These are phyloP conservation scores for Coriaria nepalensis DNA, from an alignment of 306 rosid species.

Conservation along the genomic window DNA sequence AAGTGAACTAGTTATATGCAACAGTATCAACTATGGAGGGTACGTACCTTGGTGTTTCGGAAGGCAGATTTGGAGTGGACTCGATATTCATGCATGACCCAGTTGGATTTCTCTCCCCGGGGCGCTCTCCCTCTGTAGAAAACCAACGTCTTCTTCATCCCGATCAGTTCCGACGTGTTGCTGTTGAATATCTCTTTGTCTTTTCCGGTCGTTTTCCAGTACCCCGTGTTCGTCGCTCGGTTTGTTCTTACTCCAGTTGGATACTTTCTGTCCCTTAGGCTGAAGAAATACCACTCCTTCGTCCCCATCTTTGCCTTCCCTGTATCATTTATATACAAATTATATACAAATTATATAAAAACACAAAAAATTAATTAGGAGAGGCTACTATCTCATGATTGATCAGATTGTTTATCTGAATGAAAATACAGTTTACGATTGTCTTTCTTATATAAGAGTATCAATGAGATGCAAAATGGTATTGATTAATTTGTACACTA, in stretches of 20 bases:
- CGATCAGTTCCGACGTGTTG: slow-evolving; percentile 31
- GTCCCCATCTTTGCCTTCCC: slow-evolving; percentile 67
- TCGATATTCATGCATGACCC: slow-evolving; percentile 72
- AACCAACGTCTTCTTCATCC: slow-evolving; percentile 65
- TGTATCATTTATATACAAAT: slow-evolving; percentile 3
- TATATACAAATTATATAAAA: too few relatives aligned
- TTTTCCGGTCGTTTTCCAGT: slow-evolving; percentile 69
- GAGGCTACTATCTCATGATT: too few relatives aligned
- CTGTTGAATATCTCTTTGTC: slow-evolving; percentile 56
- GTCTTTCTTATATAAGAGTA: too few relatives aligned
- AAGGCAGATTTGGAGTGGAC: slow-evolving; percentile 58
- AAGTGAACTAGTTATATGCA: too few relatives aligned
- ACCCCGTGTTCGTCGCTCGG: slow-evolving; percentile 63
- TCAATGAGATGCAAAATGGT: too few relatives aligned
- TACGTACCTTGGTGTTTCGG: slow-evolving; percentile 41
- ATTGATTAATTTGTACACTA: too few relatives aligned
- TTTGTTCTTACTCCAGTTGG: slow-evolving; percentile 60
- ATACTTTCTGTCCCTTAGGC: slow-evolving; percentile 50
- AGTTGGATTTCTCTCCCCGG: slow-evolving; percentile 53
- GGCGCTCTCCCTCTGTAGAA: slow-evolving; percentile 61
- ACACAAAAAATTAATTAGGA: too few relatives aligned
- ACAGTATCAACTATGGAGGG: too few relatives aligned
- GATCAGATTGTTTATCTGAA: too few relatives aligned
- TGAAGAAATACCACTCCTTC: slow-evolving; percentile 67
- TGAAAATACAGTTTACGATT: too few relatives aligned